Base-by-base conservation (phyloP, 352 stramenopile species). In the Globisporangium viniferum region DNA sequence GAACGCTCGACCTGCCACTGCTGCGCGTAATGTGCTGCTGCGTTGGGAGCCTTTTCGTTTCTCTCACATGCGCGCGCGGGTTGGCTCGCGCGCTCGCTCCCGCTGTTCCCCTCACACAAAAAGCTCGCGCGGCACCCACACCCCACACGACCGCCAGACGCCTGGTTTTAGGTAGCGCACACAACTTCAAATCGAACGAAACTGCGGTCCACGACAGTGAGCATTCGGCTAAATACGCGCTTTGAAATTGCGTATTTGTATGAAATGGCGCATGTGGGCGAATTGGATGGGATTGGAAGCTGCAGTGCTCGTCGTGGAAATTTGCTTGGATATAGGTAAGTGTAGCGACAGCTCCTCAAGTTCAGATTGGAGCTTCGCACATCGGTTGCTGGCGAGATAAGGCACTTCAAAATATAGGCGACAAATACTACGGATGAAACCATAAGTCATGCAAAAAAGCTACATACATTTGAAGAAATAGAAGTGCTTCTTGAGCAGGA, bases 31-130 rank as follows among this genome's bases (percentile, higher is more conserved):
- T 59, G 54, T 59, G 53, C 51, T 46, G 46, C 57, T 48, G 36
- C 59, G 31, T 39, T 49, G 56, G 44, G 63, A 58, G 55, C 55
- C 64, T 49, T 59, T 63, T 64, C 56, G 64, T 55, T 69, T 63
- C 64, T 58, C 54, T 59, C 54, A 7, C 10, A 29, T 54, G 48
- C 31, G 56, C 44, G 48, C 31, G 56, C 44, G 10, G 5, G 29
- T 56, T 51, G 44, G 41, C 59, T 57, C 53, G 27, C 22, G 24
- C 14, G 57, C 55, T 65, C 65, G 36, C 31, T 33, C 54, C 29
- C 18, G 14, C 41, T 12, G n/a, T n/a, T 35, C 22, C 4, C 15
- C 41, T n/a, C 44, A 24, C 44, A 51, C 18, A 20, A 51, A 51
- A 51, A 51, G 44, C 44, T 51, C 18, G 44, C 18, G 44, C 12